Percentiles rank a stretch among this genome's conserved stretches.
These are phyloP conservation scores for Pseudogymnoascus sp. DNA, from an alignment of 2,329 filamentous ascomycete genomes.

Conservation along the genomic window DNA sequence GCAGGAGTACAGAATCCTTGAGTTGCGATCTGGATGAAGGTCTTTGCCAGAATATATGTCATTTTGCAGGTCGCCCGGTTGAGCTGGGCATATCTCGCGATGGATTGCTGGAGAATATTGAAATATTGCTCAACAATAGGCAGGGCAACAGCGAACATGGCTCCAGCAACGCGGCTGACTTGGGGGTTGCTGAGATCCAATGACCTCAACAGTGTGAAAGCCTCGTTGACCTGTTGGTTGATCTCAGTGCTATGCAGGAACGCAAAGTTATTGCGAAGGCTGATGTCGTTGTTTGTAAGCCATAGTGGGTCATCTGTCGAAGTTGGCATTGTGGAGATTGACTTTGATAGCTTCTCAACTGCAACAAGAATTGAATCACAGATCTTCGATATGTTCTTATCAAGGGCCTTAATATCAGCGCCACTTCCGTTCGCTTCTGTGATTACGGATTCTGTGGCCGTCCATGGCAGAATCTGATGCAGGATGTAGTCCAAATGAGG, in stretches of 20 bases:
- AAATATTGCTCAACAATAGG: constrained; percentile 73
- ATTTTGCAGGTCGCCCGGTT: constrained; percentile 68
- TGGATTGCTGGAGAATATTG: constrained; percentile 49
- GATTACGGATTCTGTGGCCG: constrained; percentile 29
- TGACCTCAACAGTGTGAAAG: constrained; percentile 39
- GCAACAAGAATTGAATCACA: constrained; percentile 72
- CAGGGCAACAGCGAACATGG: constrained; percentile 52
- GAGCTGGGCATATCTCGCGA: constrained; percentile 53
- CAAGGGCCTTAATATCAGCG: constrained; percentile 37
- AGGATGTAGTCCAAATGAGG: constrained; percentile 59
- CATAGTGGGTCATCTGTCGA: constrained; percentile 57
- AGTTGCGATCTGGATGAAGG: constrained; percentile 69
- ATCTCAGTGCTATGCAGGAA: constrained; percentile 23
- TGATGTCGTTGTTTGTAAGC: constrained; percentile 40
- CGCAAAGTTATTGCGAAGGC: constrained; percentile 22
- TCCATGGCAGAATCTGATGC: constrained; percentile 61
- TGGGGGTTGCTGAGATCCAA: constrained; percentile 37
- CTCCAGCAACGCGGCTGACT: constrained; percentile 41
- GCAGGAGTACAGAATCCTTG: constrained; percentile 89
- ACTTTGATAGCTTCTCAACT: constrained; percentile 62
- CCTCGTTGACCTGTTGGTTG: constrained; percentile 32
- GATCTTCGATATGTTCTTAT: constrained; percentile 52
- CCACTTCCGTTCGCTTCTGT: constrained; percentile 12
- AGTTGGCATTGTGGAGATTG: constrained; percentile 45
- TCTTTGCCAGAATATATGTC: constrained; percentile 65